Evolutionary conservation across 768 basidiomycete species (phyloP).

Genomic region (Fistulinella prunicolor): DNA sequence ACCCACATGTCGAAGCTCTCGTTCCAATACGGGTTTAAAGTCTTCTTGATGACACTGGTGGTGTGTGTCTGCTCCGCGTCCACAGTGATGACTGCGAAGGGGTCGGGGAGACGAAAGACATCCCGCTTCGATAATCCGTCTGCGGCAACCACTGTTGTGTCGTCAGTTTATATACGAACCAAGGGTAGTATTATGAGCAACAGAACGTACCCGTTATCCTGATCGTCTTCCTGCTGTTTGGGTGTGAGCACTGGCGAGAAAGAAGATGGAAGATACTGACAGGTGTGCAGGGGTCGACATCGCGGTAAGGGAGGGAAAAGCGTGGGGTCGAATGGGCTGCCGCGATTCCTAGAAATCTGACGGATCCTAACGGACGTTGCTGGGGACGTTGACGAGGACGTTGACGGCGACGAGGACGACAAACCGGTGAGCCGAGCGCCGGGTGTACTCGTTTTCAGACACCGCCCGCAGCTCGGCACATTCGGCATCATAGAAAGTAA

Average conservation of each 20-base stretch:
- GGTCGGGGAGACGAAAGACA: conserved; percentile 94
- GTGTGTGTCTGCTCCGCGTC: conserved; percentile 98
- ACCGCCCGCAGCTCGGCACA: conserved; percentile 23
- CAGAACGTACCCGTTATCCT: conserved; percentile 63
- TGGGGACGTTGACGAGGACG: conserved; percentile 17
- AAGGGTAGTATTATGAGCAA: not conserved
- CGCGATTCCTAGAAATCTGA: not conserved
- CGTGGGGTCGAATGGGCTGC: not conserved
- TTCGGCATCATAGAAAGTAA: conserved; percentile 16
- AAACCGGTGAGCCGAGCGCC: conserved; percentile 2
- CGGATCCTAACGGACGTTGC: conserved; percentile 1
- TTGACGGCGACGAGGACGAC: conserved; percentile 8
- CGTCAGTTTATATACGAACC: conserved; percentile 3
- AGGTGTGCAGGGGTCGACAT: conserved; percentile 31
- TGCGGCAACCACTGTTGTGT: conserved; percentile 80
- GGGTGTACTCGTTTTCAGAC: conserved; percentile 35
- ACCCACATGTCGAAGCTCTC: conserved; percentile 96
- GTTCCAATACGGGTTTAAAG: conserved; percentile 94
- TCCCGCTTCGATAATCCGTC: conserved; percentile 93
- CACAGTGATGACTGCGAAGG: conserved; percentile 97
- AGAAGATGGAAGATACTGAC: conserved; percentile 17
- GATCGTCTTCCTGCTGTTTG: conserved; percentile 61
- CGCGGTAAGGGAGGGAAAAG: not conserved
- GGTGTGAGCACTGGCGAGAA: conserved; percentile 11
- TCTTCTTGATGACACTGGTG: conserved; percentile 96